A percentile compares a stretch with the other conserved stretches of the same genome.
phyloP scores from a whole-genome alignment of 1,284 basidiomycete species.

The Apiotrichum mycotoxinovorans region DNA sequence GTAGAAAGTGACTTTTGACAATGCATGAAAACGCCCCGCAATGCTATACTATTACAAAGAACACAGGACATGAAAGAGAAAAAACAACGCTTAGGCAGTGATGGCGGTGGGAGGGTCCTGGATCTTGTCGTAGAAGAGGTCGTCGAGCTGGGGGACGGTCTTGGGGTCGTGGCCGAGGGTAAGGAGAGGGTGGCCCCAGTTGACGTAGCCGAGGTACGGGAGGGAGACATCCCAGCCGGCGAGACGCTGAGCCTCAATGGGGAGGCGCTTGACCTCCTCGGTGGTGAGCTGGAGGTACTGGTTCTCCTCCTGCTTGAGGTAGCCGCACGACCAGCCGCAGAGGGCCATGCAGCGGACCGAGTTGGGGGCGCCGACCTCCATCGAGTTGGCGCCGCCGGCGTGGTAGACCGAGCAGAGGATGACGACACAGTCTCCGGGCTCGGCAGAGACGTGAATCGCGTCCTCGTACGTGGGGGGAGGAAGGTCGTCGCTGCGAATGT shows the following conservation, averaged over 20 bases:
- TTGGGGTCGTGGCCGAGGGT: slow-evolving; percentile 17
- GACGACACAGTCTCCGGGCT: slow-evolving; percentile 21
- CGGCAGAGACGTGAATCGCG: slow-evolving; percentile 12
- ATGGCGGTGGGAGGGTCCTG: slow-evolving; percentile 7
- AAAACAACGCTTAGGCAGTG: background rate
- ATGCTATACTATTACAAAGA: background rate
- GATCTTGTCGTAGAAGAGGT: slow-evolving; percentile 23
- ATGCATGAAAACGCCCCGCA: background rate
- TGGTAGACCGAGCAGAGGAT: slow-evolving; percentile 22
- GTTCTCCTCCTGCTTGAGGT: slow-evolving; percentile 24
- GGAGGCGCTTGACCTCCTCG: slow-evolving; percentile 18
- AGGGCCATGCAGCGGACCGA: slow-evolving; percentile 14
- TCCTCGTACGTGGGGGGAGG: slow-evolving; percentile 19
- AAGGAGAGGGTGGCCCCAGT: slow-evolving; percentile 20
- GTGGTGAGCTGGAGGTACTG: slow-evolving; percentile 21
- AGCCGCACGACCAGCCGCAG: slow-evolving; percentile 17
- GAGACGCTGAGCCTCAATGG: slow-evolving; percentile 16
- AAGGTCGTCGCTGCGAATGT: slow-evolving; percentile 22
- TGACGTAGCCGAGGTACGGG: slow-evolving; percentile 22
- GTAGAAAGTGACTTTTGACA: background rate
- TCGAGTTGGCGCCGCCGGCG: slow-evolving; percentile 16
- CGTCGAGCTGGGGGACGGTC: slow-evolving; percentile 16
- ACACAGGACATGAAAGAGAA: background rate
- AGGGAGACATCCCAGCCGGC: slow-evolving; percentile 19
- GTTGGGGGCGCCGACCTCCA: slow-evolving; percentile 14